Conservation (phyloP, 768 basidiomycete genomes). For the Termitomyces sp. region DNA sequence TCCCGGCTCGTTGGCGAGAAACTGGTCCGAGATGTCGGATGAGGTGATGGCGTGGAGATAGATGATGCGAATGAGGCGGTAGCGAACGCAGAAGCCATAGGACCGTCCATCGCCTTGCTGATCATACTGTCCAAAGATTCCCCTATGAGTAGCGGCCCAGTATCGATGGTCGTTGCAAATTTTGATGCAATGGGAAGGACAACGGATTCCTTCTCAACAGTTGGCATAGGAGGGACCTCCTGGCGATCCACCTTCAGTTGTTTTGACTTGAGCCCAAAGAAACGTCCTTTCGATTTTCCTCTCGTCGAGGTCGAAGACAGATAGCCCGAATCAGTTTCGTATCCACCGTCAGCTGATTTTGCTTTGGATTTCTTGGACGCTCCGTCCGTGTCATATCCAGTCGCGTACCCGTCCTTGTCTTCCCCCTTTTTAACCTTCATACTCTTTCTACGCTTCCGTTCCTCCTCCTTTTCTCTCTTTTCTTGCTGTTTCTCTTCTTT, state of each 20-base stretch:
- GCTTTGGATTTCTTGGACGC: conserved; percentile 22
- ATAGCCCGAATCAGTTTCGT: conserved; percentile 39
- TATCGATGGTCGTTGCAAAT: conserved; percentile 38
- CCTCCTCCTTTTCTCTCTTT: conserved; percentile 27
- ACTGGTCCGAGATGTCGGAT: conserved; percentile 1
- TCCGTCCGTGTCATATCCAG: conserved; percentile 29
- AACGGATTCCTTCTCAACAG: conserved; percentile 25
- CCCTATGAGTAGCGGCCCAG: conserved; percentile 8
- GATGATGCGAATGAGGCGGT: background rate
- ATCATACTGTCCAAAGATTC: conserved; percentile 10
- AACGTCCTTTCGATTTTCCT: conserved; percentile 37
- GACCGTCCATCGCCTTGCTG: conserved; percentile 6
- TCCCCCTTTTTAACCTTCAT: conserved; percentile 20
- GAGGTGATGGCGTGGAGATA: background rate
- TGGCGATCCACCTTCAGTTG: conserved; percentile 32
- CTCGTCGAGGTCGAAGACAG: conserved; percentile 25
- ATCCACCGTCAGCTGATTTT: conserved; percentile 28
- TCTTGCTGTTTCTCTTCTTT: conserved; percentile 26
- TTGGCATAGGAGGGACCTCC: conserved; percentile 24
- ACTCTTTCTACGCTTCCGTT: conserved; percentile 34
- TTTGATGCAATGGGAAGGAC: conserved; percentile 44
- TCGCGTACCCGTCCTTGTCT: conserved; percentile 16
- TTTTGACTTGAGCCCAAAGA: conserved; percentile 42
- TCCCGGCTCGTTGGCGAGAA: conserved; percentile 9
- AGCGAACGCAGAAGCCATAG: conserved; percentile 3